Percentiles rank a stretch among this genome's conserved stretches.
Conservation (phyloP, 1,284 basidiomycete genomes). For the Sanguinoderma infundibulare region DNA sequence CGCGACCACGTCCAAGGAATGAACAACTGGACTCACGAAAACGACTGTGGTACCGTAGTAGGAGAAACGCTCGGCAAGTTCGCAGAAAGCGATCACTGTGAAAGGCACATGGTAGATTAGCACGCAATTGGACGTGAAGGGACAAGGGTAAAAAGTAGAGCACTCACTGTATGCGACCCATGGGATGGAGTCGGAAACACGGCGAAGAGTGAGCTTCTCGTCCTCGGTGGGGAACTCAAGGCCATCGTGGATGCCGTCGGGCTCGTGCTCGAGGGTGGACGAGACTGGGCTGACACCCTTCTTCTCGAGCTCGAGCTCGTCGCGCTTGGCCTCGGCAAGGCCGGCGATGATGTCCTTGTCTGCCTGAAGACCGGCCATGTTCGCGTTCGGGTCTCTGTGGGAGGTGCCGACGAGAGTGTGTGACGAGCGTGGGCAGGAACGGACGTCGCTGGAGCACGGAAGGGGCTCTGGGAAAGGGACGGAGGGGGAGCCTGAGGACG, state of each 20-base stretch:
- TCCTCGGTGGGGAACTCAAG: constrained; percentile 74
- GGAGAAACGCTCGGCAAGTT: constrained; percentile 80
- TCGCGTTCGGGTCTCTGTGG: constrained; percentile 11
- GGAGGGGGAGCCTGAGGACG: constrained; percentile 1
- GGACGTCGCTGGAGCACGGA: constrained; percentile 3
- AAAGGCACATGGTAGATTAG: not conserved
- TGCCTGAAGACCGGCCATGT: constrained; percentile 36
- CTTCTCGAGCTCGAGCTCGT: constrained; percentile 32
- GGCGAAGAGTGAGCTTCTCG: constrained; percentile 62
- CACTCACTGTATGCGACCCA: constrained; percentile 68
- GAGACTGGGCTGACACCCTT: constrained; percentile 25
- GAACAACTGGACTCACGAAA: constrained; percentile 54
- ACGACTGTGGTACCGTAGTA: constrained; percentile 69
- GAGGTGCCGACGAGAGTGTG: constrained; percentile 11
- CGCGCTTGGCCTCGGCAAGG: constrained; percentile 33
- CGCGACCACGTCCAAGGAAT: not conserved
- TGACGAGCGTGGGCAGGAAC: constrained; percentile 4
- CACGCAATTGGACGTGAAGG: not conserved
- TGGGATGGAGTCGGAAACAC: constrained; percentile 65
- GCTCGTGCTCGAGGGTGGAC: constrained; percentile 26
- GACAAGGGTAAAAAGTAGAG: not conserved
- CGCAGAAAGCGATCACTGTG: constrained; percentile 71
- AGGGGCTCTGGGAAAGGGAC: constrained; percentile 12
- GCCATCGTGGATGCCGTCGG: constrained; percentile 56
- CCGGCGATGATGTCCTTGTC: constrained; percentile 38